Evolutionary conservation across 2,329 filamentous ascomycete genomes (phyloP).

Genomic region (Akanthomyces muscarius): DNA sequence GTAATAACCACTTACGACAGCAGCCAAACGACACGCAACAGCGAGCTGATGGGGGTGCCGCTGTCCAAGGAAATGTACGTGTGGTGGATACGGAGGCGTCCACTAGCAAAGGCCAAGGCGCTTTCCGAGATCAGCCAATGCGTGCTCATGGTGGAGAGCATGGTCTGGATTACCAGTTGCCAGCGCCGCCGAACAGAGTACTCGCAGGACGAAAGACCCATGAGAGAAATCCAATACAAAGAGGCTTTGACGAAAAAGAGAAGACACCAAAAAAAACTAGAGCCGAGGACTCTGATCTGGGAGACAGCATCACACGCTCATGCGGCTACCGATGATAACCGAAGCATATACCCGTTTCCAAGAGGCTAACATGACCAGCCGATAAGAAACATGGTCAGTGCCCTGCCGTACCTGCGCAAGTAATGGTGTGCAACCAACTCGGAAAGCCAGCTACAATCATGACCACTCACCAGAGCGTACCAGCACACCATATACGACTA

Average conservation of each 20-base stretch:
- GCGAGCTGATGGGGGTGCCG: background rate
- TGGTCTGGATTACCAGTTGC: background rate
- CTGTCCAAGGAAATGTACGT: slow-evolving; percentile 7
- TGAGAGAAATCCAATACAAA: background rate
- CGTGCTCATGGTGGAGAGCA: background rate
- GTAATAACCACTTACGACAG: background rate
- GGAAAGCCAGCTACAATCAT: background rate
- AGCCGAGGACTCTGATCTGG: background rate
- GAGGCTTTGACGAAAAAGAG: background rate
- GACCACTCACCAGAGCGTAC: background rate
- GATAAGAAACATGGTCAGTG: background rate
- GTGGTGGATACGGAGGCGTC: slow-evolving; percentile 6
- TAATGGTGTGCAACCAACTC: background rate
- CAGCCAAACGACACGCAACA: background rate
- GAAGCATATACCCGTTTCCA: background rate
- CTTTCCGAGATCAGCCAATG: slow-evolving; percentile 6
- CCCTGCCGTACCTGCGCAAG: background rate
- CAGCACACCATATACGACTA: background rate
- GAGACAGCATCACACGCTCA: background rate
- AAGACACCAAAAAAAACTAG: background rate
- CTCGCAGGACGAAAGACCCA: background rate
- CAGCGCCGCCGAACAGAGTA: background rate
- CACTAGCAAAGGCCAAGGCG: slow-evolving; percentile 9
- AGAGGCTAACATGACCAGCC: background rate
- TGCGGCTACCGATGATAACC: background rate